Evolutionary conservation across 345 rosid species (phyloP), one percentile per base, ranked within the genome.

Genomic region (Acer saccharum): DNA sequence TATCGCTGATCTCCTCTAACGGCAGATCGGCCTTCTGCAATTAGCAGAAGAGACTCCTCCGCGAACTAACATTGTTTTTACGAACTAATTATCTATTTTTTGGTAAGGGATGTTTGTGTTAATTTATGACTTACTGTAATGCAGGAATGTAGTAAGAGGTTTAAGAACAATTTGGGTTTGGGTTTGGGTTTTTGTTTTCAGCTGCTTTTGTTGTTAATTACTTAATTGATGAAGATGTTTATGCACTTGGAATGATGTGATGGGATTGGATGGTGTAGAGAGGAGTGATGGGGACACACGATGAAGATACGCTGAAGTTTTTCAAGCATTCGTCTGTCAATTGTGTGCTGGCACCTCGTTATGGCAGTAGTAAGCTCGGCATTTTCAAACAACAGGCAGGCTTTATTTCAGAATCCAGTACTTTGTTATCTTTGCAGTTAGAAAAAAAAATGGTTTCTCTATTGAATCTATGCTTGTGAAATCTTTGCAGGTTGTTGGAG

Each of bases 321-420:
- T 96, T 96, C 86, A 96, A 85, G 90, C 92, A 94, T 89, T 97
- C 99, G 1, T 93, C 99, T 41, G 98, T 97, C 18, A 90, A 41
- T n/a, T 97, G 99, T 69, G 97, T 89, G n/a, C 82, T 94, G 86
- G 84, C 98, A 10, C 92, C 98, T 0, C 98, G 99, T 4, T 94
- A 89, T 81, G 92, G 92, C 32, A 94, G 98, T 81, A 89, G 93
- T 81, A 97, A 94, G 86, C 88, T 91, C 71, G 82, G 99, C 67
- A 80, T 76, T 84, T 68, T 97, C 54, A 97, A 94, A 79, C 99
- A 97, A 73, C 86, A 88, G 92, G 98, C 80, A 84, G 73, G 92
- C 61, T 65, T 72, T n/a, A 64, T 46, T 63, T 21, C 77, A 65
- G 20, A 52, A n/a, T 63, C 14, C 6, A 12, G 27, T 64, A 64